A percentile compares a stretch with the other conserved stretches of the same genome.
Evolutionary conservation across 2,329 filamentous ascomycete species (phyloP).

Genomic region (Immersiporthe knoxdaviesiana): DNA sequence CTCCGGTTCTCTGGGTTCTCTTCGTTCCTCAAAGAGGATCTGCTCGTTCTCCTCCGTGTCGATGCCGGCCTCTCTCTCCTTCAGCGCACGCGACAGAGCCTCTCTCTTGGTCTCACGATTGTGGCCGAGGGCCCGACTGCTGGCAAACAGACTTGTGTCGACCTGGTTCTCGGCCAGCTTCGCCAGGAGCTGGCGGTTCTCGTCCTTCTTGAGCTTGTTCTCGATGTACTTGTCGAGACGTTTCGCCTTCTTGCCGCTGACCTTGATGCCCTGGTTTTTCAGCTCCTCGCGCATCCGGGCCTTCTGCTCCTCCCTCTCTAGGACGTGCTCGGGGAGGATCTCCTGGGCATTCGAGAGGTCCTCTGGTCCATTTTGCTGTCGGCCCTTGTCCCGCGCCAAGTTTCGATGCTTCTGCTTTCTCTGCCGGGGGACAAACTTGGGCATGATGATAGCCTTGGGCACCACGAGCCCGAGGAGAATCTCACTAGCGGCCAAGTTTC

Average conservation of each 20-base stretch:
- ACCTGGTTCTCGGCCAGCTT: conserved; percentile 79
- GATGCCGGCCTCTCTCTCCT: conserved; percentile 68
- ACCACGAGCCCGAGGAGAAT: background rate
- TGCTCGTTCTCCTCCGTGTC: conserved; percentile 55
- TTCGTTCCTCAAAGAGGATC: conserved; percentile 56
- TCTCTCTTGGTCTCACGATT: conserved; percentile 73
- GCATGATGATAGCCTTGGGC: conserved; percentile 43
- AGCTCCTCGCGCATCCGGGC: conserved; percentile 59
- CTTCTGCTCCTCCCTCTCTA: conserved; percentile 57
- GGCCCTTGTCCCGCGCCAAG: conserved; percentile 63
- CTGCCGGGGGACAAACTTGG: conserved; percentile 64
- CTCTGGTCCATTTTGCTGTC: conserved; percentile 45
- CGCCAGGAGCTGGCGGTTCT: conserved; percentile 81
- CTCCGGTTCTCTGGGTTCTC: conserved; percentile 35
- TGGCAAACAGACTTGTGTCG: conserved; percentile 80
- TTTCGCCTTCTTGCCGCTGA: conserved; percentile 69
- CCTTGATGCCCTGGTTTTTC: conserved; percentile 53
- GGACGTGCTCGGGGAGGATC: conserved; percentile 51
- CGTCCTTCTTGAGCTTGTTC: conserved; percentile 91
- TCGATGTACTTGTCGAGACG: conserved; percentile 74
- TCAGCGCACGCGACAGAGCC: conserved; percentile 63
- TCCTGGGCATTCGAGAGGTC: conserved; percentile 60
- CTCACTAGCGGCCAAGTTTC: background rate
- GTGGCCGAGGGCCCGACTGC: conserved; percentile 76
- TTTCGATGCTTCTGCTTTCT: conserved; percentile 73